These are phyloP conservation scores for Conringia planisiliqua DNA, from an alignment of 345 rosid genomes.

Conservation along the genomic window DNA sequence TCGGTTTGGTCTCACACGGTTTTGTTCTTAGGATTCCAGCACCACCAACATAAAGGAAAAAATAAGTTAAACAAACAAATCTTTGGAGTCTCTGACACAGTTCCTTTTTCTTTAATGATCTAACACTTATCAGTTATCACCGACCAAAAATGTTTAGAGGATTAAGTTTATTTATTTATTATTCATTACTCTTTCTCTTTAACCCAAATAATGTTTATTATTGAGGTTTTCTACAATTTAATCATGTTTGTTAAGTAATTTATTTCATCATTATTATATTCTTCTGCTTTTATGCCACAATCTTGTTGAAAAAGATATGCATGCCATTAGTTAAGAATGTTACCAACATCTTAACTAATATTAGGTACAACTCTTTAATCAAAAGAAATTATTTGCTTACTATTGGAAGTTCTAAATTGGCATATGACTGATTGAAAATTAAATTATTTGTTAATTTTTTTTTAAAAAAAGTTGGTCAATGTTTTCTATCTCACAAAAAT, in stretches of 20 bases:
- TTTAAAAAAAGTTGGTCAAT: too few relatives aligned
- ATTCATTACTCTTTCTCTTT: neutral
- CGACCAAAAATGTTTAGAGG: slow-evolving; percentile 14
- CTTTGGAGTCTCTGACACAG: slow-evolving; percentile 2
- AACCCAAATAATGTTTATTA: neutral
- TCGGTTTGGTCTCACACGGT: slow-evolving; percentile 39
- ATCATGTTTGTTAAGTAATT: neutral
- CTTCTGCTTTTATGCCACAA: neutral
- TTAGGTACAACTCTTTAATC: neutral
- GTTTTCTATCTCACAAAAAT: too few relatives aligned
- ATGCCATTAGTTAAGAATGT: neutral
- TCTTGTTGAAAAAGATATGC: neutral
- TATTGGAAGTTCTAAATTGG: neutral
- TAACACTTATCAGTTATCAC: neutral
- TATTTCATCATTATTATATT: neutral
- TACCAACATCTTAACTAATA: neutral
- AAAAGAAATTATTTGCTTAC: neutral
- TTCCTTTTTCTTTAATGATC: neutral
- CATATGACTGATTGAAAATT: neutral
- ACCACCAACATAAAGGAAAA: neutral
- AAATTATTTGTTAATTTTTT: too few relatives aligned
- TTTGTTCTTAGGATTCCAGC: slow-evolving; percentile 14
- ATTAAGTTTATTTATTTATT: neutral
- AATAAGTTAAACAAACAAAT: neutral
- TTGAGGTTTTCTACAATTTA: neutral